Evolutionary conservation across 2,329 filamentous ascomycete genomes (phyloP).

Genomic region (Colletotrichum salicis): DNA sequence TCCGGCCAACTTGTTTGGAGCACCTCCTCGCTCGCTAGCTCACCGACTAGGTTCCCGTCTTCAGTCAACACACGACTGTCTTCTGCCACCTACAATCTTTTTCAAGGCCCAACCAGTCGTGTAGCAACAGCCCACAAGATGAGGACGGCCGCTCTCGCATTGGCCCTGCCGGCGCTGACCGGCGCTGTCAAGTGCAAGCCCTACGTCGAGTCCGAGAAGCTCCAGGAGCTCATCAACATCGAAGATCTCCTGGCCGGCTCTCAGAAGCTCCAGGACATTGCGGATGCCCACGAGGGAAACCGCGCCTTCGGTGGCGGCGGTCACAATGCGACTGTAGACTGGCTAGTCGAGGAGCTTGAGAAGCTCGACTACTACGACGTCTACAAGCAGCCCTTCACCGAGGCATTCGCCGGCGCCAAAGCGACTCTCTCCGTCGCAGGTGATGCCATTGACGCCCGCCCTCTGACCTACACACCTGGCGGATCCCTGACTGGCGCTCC

Average conservation of each 20-base stretch:
- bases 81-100: background rate
- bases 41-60: background rate
- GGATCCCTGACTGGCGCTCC: slow-evolving; percentile 50
- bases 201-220: slow-evolving; percentile 50
- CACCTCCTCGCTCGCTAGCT: background rate
- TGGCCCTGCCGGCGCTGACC: slow-evolving; percentile 41
- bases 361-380: slow-evolving; percentile 54
- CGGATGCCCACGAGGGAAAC: slow-evolving; percentile 53
- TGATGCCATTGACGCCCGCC: slow-evolving; percentile 39
- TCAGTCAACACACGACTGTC: background rate
- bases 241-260: slow-evolving; percentile 55
- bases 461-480: slow-evolving; percentile 63
- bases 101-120: background rate
- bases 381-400: slow-evolving; percentile 56
- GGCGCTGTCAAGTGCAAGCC: slow-evolving; percentile 43
- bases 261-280: slow-evolving; percentile 56
- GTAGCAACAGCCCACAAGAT: slow-evolving; percentile 10
- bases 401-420: slow-evolving; percentile 48
- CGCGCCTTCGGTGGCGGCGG: slow-evolving; percentile 56
- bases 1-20: too few relatives aligned
- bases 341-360: slow-evolving; percentile 52
- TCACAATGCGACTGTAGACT: slow-evolving; percentile 59
- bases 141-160: slow-evolving; percentile 39
- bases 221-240: slow-evolving; percentile 52
- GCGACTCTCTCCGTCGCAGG: slow-evolving; percentile 46